phyloP scores from a whole-genome alignment of 352 stramenopile species.

The Pythium chondricola region DNA sequence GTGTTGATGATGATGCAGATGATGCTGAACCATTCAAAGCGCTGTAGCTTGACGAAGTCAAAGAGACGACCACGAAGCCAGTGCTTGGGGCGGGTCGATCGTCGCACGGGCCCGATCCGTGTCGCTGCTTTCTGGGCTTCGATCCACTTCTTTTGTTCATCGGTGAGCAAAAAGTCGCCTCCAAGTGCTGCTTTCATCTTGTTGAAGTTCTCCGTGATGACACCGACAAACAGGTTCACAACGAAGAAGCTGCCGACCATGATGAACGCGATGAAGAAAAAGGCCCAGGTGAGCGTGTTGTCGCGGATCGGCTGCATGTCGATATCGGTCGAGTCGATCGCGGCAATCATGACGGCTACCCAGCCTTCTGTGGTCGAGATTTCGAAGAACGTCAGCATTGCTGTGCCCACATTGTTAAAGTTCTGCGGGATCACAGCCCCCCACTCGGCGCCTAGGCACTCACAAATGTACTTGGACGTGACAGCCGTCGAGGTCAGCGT shows the following conservation, averaged over 20 bases:
- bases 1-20: constrained; percentile 88
- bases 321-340: constrained; percentile 81
- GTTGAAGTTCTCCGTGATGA: constrained; percentile 95
- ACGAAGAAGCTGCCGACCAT: constrained; percentile 92
- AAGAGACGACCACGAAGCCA: constrained; percentile 54
- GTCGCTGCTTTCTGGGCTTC: constrained; percentile 67
- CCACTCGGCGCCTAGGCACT: constrained; percentile 55
- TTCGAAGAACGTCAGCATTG: constrained; percentile 89
- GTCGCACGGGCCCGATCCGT: constrained; percentile 53
- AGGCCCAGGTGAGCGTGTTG: constrained; percentile 67
- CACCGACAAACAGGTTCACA: constrained; percentile 91
- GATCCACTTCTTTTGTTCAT: constrained; percentile 90
- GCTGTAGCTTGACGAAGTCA: constrained; percentile 45
- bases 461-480: constrained; percentile 70
- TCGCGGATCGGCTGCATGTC: constrained; percentile 91
- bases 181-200: constrained; percentile 79
- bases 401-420: constrained; percentile 80
- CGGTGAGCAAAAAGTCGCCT: constrained; percentile 77
- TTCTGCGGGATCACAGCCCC: constrained; percentile 44
- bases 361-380: constrained; percentile 92
- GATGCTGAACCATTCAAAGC: constrained; percentile 89
- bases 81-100: constrained; percentile 43
- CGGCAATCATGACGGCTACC: constrained; percentile 88
- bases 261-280: constrained; percentile 90
- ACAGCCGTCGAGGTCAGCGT: constrained; percentile 15